Evolutionary conservation across 2,329 filamentous ascomycete genomes (phyloP).

Genomic region (Cryoendolithus antarcticus): DNA sequence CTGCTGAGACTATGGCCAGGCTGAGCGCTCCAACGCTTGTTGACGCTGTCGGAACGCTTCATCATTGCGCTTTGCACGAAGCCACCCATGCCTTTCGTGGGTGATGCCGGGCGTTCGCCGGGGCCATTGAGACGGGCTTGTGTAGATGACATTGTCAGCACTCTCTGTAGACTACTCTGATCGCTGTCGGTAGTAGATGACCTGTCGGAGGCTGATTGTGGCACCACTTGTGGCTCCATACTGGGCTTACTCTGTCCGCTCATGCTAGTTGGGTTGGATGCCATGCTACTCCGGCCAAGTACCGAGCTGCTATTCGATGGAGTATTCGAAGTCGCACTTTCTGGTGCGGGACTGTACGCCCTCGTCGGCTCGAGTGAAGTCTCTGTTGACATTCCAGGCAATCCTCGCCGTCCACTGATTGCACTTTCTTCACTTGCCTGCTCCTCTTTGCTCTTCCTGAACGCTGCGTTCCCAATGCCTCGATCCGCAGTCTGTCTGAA

Average conservation of each 20-base stretch:
- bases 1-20: conserved; percentile 50
- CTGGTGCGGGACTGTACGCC: conserved; percentile 27
- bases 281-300: no score
- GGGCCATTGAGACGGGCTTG: conserved; percentile 43
- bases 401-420: conserved; percentile 30
- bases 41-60: conserved; percentile 91
- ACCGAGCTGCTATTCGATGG: conserved; percentile 37
- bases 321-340: conserved; percentile 36
- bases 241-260: no score
- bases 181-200: conserved; percentile 10
- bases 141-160: conserved; percentile 46
- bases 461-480: conserved; percentile 61
- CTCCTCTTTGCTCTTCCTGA: conserved; percentile 59
- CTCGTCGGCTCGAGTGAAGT: conserved; percentile 30
- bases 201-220: conserved; percentile 14
- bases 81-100: conserved; percentile 91
- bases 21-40: conserved; percentile 84
- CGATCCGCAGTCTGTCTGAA: conserved; percentile 79
- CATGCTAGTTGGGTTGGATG: no score
- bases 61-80: conserved; percentile 99
- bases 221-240: no score
- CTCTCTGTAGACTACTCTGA: conserved; percentile 5
- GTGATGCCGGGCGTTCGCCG: conserved; percentile 53
- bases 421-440: conserved; percentile 33
- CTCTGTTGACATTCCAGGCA: conserved; percentile 44